These are phyloP conservation scores for Cordyceps cateniannulata DNA, from an alignment of 2,329 filamentous ascomycete species.

Conservation along the genomic window DNA sequence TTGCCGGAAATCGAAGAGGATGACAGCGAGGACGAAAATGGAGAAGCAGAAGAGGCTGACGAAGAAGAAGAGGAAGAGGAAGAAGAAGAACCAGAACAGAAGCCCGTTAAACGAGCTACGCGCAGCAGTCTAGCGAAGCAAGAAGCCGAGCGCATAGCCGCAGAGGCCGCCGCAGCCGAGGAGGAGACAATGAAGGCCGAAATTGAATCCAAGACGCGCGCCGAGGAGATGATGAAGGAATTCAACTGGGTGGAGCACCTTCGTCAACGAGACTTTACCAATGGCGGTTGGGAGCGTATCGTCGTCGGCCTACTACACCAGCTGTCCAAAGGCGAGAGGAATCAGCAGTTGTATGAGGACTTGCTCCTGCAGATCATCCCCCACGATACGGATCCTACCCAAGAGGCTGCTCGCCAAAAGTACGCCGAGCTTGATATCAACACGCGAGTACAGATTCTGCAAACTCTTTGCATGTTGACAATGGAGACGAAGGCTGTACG, in stretches of 20 bases:
- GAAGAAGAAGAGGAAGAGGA: slow-evolving; percentile 48
- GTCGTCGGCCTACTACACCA: slow-evolving; percentile 82
- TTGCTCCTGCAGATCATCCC: slow-evolving; percentile 79
- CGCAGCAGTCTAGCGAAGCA: slow-evolving; percentile 79
- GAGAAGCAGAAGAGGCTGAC: slow-evolving; percentile 50
- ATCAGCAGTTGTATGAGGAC: slow-evolving; percentile 67
- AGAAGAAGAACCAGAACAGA: slow-evolving; percentile 64
- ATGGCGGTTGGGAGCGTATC: slow-evolving; percentile 88
- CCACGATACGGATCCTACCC: slow-evolving; percentile 64
- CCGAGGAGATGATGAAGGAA: slow-evolving; percentile 65
- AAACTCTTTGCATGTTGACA: slow-evolving; percentile 80
- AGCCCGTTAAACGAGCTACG: slow-evolving; percentile 64
- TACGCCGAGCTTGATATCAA: slow-evolving; percentile 80
- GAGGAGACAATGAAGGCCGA: slow-evolving; percentile 39
- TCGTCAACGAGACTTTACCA: slow-evolving; percentile 73
- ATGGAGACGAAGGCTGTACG: slow-evolving; percentile 81
- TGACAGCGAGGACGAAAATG: slow-evolving; percentile 59
- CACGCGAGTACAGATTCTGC: slow-evolving; percentile 68
- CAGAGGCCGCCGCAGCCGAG: slow-evolving; percentile 50
- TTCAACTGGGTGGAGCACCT: slow-evolving; percentile 84
- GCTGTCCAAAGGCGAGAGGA: slow-evolving; percentile 67
- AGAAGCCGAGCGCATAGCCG: slow-evolving; percentile 63
- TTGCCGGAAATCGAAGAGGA: slow-evolving; percentile 70
- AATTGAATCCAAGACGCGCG: slow-evolving; percentile 55
- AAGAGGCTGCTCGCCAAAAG: slow-evolving; percentile 64